Percentiles rank a stretch among this genome's conserved stretches.
Evolutionary conservation across 2,329 filamentous ascomycete species (phyloP).

Genomic region (Aspergillus jensenii): DNA sequence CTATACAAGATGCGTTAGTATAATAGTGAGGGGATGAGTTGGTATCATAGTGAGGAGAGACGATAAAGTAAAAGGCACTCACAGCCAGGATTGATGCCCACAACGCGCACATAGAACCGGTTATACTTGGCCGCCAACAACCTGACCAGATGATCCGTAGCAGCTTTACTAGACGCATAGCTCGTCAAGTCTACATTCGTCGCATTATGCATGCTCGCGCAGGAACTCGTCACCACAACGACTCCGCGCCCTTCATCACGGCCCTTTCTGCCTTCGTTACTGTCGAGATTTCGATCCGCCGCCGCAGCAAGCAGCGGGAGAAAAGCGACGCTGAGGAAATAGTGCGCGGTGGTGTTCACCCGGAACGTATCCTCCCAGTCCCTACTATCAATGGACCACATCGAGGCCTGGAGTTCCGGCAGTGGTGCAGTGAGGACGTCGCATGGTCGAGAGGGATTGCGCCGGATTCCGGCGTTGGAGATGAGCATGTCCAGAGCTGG

Average conservation of each 20-base stretch:
- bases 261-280: conserved; percentile 14
- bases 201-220: conserved; percentile 54
- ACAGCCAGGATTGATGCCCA: conserved; percentile 48
- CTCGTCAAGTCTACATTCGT: conserved; percentile 55
- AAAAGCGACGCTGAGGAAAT: conserved; percentile 50
- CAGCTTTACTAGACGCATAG: conserved; percentile 54
- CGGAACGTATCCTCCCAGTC: conserved; percentile 51
- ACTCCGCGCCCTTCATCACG: conserved; percentile 45
- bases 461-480: conserved; percentile 51
- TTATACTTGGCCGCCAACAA: conserved; percentile 52
- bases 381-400: conserved; percentile 20
- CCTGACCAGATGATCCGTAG: conserved; percentile 52
- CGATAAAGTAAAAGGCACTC: conserved; percentile 16
- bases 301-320: conserved; percentile 47
- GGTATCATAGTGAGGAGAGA: too few relatives aligned
- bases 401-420: conserved; percentile 47
- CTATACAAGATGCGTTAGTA: conserved; percentile 17
- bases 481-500: conserved; percentile 49
- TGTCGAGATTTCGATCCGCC: conserved; percentile 26
- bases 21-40: too few relatives aligned
- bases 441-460: conserved; percentile 46
- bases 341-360: conserved; percentile 52
- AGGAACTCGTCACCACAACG: conserved; percentile 52
- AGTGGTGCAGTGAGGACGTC: conserved; percentile 46
- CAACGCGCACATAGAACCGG: conserved; percentile 45